Percentiles rank a stretch among this genome's conserved stretches.
These are phyloP conservation scores for Talaromyces sp. DNA, from an alignment of 2,329 filamentous ascomycete species.

Conservation along the genomic window DNA sequence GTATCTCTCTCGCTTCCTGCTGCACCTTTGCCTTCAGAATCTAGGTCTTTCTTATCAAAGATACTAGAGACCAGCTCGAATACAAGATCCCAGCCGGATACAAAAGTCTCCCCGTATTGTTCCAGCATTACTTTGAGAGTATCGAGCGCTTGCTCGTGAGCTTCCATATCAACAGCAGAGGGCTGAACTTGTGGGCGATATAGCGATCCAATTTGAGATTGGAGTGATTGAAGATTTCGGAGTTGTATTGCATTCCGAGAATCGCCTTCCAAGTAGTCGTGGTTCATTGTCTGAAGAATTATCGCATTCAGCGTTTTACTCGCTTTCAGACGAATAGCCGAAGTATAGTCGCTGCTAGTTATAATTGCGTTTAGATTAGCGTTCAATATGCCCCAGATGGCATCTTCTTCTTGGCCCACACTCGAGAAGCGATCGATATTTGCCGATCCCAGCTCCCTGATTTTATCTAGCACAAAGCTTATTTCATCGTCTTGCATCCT, in stretches of 20 bases:
- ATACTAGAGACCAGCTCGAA: slow-evolving; percentile 82
- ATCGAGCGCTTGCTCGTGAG: slow-evolving; percentile 74
- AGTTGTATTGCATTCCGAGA: slow-evolving; percentile 60
- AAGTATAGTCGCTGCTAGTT: slow-evolving; percentile 30
- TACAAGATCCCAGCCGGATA: slow-evolving; percentile 77
- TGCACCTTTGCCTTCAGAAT: slow-evolving; percentile 26
- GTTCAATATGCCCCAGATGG: slow-evolving; percentile 70
- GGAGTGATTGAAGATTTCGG: slow-evolving; percentile 64
- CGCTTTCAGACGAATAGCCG: slow-evolving; percentile 44
- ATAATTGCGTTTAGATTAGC: slow-evolving; percentile 47
- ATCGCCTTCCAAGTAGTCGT: slow-evolving; percentile 32
- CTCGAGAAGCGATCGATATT: slow-evolving; percentile 70
- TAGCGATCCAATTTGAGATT: slow-evolving; percentile 55
- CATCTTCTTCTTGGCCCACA: slow-evolving; percentile 56
- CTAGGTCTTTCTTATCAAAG: slow-evolving; percentile 50
- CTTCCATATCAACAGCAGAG: slow-evolving; percentile 65
- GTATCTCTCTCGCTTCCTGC: slow-evolving; percentile 14
- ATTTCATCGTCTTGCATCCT: slow-evolving; percentile 40
- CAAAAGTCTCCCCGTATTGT: slow-evolving; percentile 76
- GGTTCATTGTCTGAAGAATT: slow-evolving; percentile 38
- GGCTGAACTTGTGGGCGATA: slow-evolving; percentile 50
- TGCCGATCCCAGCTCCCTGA: slow-evolving; percentile 66
- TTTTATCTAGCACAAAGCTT: slow-evolving; percentile 61
- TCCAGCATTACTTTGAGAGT: slow-evolving; percentile 78
- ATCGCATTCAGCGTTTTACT: slow-evolving; percentile 56